Evolutionary conservation across 2,329 filamentous ascomycete genomes (phyloP).

Genomic region (Mollisiaceae sp.): DNA sequence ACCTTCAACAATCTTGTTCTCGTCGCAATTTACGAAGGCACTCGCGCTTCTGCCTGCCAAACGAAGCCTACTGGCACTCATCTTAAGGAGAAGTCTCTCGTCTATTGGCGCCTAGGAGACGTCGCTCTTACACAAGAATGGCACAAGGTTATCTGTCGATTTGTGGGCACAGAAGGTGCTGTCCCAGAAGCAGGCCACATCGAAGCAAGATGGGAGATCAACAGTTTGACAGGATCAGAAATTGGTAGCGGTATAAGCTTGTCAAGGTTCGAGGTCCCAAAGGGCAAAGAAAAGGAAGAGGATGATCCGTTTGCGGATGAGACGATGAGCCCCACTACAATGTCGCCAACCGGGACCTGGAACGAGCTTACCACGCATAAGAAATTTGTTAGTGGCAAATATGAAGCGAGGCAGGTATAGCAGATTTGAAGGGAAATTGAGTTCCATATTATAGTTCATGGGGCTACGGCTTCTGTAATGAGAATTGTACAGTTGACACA

Average conservation of each 20-base stretch:
- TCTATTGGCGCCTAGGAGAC: slow-evolving; percentile 83
- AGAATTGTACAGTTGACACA: slow-evolving; percentile 14
- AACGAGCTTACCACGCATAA: slow-evolving; percentile 66
- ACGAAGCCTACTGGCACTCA: slow-evolving; percentile 83
- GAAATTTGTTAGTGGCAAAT: slow-evolving; percentile 78
- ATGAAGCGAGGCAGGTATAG: slow-evolving; percentile 56
- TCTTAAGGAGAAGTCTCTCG: slow-evolving; percentile 73
- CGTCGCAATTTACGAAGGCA: slow-evolving; percentile 72
- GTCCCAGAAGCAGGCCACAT: slow-evolving; percentile 75
- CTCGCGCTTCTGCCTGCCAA: slow-evolving; percentile 68
- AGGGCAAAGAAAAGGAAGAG: slow-evolving; percentile 54
- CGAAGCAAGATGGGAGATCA: slow-evolving; percentile 82
- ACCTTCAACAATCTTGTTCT: slow-evolving; percentile 77
- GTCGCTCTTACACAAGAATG: slow-evolving; percentile 58
- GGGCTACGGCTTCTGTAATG: slow-evolving; percentile 18
- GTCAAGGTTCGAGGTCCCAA: slow-evolving; percentile 56
- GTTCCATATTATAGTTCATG: not conserved
- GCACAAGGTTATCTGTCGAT: slow-evolving; percentile 82
- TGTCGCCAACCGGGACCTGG: slow-evolving; percentile 56
- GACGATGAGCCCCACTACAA: slow-evolving; percentile 41
- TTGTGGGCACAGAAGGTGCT: slow-evolving; percentile 72
- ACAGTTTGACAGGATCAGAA: slow-evolving; percentile 36
- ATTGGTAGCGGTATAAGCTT: slow-evolving; percentile 71
- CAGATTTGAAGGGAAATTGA: not conserved
- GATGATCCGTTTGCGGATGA: slow-evolving; percentile 73